Conservation (phyloP, 176 grass and related monocot species). For the Tuctoria greenei region DNA sequence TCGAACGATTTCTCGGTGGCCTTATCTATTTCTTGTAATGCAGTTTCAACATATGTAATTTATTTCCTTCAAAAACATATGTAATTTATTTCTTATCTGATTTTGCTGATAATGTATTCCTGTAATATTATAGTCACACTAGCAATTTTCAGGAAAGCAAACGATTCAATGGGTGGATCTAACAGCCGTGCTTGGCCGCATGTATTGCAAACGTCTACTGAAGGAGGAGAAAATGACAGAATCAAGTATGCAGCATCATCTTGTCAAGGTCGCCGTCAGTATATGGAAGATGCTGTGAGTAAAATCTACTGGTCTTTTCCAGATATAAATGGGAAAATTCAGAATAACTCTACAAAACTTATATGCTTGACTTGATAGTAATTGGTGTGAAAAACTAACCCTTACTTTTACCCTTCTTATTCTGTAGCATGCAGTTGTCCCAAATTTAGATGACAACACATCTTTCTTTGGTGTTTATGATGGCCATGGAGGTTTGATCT, state of each 20-base stretch:
- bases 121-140: background rate
- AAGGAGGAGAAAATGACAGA: constrained; percentile 24
- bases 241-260: constrained; percentile 31
- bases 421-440: constrained; percentile 31
- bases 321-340: background rate
- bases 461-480: constrained; percentile 54
- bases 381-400: constrained; percentile 8
- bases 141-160: constrained; percentile 27
- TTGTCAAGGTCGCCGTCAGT: background rate
- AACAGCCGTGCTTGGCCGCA: background rate
- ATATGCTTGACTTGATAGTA: background rate
- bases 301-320: background rate
- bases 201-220: background rate
- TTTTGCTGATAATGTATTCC: constrained; percentile 12
- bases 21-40: background rate
- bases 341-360: background rate
- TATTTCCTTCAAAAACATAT: background rate
- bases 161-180: constrained; percentile 17
- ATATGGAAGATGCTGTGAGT: constrained; percentile 44
- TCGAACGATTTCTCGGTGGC: background rate
- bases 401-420: constrained; percentile 21
- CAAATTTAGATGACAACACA: constrained; percentile 26
- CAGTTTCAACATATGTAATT: background rate
- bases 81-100: background rate
- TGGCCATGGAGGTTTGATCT: constrained; percentile 49